These are phyloP conservation scores for Phytophthora melonis DNA, from an alignment of 352 stramenopile genomes.

Conservation along the genomic window DNA sequence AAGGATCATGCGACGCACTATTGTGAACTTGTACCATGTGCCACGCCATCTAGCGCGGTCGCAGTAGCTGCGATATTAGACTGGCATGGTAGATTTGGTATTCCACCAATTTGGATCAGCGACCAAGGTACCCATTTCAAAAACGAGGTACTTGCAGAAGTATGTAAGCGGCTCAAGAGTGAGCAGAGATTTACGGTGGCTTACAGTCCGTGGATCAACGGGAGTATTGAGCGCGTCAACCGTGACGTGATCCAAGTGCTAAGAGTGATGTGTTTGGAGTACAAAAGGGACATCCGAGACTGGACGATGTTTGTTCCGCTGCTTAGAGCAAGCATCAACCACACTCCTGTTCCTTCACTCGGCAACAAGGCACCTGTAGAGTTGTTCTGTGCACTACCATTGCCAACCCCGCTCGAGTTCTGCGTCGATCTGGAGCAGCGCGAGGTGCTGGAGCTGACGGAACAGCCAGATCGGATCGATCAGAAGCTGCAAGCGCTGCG, in stretches of 20 bases:
- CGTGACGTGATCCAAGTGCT: not conserved
- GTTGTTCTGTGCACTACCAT: constrained; percentile 26
- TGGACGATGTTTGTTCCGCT: constrained; percentile 31
- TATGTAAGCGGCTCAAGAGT: not conserved
- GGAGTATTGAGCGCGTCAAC: not conserved
- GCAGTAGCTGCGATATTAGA: constrained; percentile 28
- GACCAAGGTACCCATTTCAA: not conserved
- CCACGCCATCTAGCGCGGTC: constrained; percentile 16
- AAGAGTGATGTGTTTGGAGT: not conserved
- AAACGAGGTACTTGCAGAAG: not conserved
- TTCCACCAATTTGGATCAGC: not conserved
- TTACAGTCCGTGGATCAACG: not conserved
- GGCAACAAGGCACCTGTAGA: constrained; percentile 26
- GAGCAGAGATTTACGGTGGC: not conserved
- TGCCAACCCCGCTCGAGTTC: not conserved
- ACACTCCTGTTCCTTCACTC: constrained; percentile 31
- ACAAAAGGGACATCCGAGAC: constrained; percentile 2
- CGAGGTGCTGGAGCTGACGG: not conserved
- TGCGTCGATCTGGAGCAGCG: constrained; percentile 4
- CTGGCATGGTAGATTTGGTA: not conserved
- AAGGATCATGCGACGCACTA: no score
- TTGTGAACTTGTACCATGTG: no score
- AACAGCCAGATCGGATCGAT: not conserved
- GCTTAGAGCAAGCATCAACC: constrained; percentile 39
- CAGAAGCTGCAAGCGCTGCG: constrained; percentile 4